Base-by-base conservation (phyloP, 768 basidiomycete genomes). In the Serendipita sp. region DNA sequence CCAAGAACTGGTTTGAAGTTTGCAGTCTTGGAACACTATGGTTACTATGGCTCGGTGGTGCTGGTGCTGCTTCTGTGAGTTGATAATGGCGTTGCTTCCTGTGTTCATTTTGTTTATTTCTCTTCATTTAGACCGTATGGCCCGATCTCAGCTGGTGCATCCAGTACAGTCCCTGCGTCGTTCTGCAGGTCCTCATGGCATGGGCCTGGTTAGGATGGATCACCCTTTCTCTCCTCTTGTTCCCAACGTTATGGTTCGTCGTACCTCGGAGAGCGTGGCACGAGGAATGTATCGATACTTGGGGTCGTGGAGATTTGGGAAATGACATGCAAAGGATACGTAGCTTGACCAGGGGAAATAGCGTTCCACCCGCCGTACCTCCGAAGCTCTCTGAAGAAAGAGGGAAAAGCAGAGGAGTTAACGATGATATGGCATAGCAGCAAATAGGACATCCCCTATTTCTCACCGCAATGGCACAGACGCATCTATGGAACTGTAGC, bases 201-300 rank as follows among this genome's bases (percentile, higher is more conserved):
- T 88, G 89, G 67, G 76, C 85, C 3, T 91, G 89, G 89, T 76
- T 89, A 3, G 78, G 81, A 54, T 89, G 86, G 84, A 71, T 88
- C 69, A 74, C 79, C 47, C 72, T 88, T 65, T 78, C 66, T 5
- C 13, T 65, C 23, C 66, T 70, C 44, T 62, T 70, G 7, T 51
- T 51, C 48, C 48, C 48, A 5, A 51, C 48, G n/a, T 18, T 32
- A 8, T 7, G n/a, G 8, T 32, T 51, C n/a, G 48, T 51, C 48
- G n/a, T 51, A 18, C n/a, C 5, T 51, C n/a, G 48, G n/a, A 32
- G n/a, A 51, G 7, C n/a, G n/a, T 51, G 48, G 48, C 18, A 18
- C n/a, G 48, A 51, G n/a, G 48, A 51, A 5, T 51, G n/a, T n/a
- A 5, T 51, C 30, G 48, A 51, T 51, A 51, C 48, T n/a, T 51